Evolutionary conservation across 2,329 filamentous ascomycete species (phyloP), one percentile per base, ranked within the genome.

Genomic region (Microdochium bolleyi): DNA sequence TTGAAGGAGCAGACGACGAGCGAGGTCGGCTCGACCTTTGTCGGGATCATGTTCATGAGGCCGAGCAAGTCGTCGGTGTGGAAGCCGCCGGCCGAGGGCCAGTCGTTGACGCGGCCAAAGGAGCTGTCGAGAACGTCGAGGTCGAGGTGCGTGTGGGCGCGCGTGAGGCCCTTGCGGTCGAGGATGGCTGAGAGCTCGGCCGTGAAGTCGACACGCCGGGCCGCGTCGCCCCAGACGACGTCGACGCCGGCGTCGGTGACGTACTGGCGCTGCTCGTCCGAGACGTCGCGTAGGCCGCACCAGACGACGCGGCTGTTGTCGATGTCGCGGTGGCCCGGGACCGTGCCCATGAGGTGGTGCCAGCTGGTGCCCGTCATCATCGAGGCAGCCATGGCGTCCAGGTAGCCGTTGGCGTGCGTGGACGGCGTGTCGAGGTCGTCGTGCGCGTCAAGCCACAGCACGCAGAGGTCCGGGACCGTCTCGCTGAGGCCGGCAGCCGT

Each of bases 391-490:
- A 70, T 69, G 0, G 63, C 64, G 52, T 71, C 69, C 5, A 72
- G 60, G 38, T 71, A 71, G 1, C 68, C 69, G 50, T 66, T 69
- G 11, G 60, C 56, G 4, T 67, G 62, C 24, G 65, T 66, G 22
- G 64, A 62, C 0, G 68, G 68, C 0, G 63, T 67, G 48, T 70
- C 65, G 49, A 70, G 64, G 52, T 74, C 71, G 50, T 73, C 70
- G 48, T 74, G 71, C 2, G 70, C 71, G 49, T 74, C 71, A 49
- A 75, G 72, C 61, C 70, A 74, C 27, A 30, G 27, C 11, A 73
- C 58, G 38, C 67, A 71, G 4, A 53, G 32, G n/a, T 53, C 52
- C 0, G 53, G 24, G 14, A 55, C 21, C 2, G 53, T 51, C 5
- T 34, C 49, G 11, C 52, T 49, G 4, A 72, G 51, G 0, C 71